A percentile compares a stretch with the other conserved stretches of the same genome.
Evolutionary conservation across 73 alveolate genomes (phyloP).

Genomic region (Effrenium voratum): DNA sequence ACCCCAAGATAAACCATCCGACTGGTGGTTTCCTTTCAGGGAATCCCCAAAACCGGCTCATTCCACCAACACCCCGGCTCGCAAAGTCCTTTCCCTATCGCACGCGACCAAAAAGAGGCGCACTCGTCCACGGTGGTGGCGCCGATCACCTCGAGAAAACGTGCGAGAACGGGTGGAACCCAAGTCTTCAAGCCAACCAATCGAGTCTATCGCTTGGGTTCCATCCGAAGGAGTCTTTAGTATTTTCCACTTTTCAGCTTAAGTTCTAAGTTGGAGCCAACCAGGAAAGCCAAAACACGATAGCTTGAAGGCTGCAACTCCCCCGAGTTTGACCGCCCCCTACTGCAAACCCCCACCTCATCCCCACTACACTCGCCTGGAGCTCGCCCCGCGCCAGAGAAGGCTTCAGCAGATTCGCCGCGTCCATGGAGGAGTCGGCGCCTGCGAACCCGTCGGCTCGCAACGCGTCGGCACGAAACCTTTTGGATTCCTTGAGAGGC

Average conservation of each 20-base stretch:
- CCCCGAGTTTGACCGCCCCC: background rate
- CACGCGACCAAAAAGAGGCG: background rate
- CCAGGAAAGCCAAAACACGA: background rate
- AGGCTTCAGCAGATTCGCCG: conserved; percentile 88
- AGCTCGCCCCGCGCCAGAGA: conserved; percentile 90
- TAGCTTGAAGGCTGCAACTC: background rate
- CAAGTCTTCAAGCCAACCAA: background rate
- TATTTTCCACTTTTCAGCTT: no score
- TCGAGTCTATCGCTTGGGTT: background rate
- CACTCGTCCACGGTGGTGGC: conserved; percentile 93
- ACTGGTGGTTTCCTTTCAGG: background rate
- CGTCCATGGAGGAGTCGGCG: conserved; percentile 91
- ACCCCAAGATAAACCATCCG: no score
- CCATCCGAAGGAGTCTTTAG: no score
- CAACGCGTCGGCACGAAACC: no score
- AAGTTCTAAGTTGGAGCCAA: no score
- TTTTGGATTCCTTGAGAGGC: no score
- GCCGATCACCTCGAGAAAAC: conserved; percentile 91
- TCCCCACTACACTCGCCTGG: background rate
- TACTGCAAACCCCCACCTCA: background rate
- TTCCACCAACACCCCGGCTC: background rate
- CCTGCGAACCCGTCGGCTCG: no score
- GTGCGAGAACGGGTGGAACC: no score
- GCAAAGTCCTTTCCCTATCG: background rate
- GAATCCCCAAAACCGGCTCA: background rate